A percentile compares a stretch with the other conserved stretches of the same genome.
Evolutionary conservation across 2,329 filamentous ascomycete genomes (phyloP).

Genomic region (Colletotrichum navitas): DNA sequence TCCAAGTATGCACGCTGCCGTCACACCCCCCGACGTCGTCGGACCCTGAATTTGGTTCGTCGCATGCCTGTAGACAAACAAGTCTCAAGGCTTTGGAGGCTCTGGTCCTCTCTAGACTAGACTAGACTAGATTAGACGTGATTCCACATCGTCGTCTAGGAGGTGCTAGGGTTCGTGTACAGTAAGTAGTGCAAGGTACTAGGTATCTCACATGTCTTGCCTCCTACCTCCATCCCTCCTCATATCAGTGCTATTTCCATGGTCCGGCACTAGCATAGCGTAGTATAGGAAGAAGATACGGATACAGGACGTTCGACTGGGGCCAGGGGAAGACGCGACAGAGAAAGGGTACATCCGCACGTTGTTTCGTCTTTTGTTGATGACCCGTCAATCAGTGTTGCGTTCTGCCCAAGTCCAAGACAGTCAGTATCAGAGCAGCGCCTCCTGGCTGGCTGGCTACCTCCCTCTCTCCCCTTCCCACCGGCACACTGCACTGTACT

Average conservation of each 20-base stretch:
- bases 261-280: too few species aligned
- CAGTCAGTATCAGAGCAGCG: background rate
- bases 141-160: too few species aligned
- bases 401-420: background rate
- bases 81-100: background rate
- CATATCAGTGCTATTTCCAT: background rate
- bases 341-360: background rate
- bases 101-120: background rate
- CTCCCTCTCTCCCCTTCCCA: background rate
- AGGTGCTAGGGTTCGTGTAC: background rate
- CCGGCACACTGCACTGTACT: background rate
- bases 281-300: background rate
- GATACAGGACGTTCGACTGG: background rate
- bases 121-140: background rate
- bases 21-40: conserved; percentile 24
- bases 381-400: background rate
- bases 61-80: background rate
- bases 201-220: background rate
- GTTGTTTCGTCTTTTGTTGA: background rate
- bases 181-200: background rate
- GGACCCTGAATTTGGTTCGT: conserved; percentile 29
- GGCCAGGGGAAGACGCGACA: background rate
- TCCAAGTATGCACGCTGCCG: conserved; percentile 29
- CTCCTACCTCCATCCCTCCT: background rate
- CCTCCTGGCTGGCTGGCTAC: background rate